These are phyloP conservation scores for Limonomyces culmigenus DNA, from an alignment of 1,284 basidiomycete species.

Conservation along the genomic window DNA sequence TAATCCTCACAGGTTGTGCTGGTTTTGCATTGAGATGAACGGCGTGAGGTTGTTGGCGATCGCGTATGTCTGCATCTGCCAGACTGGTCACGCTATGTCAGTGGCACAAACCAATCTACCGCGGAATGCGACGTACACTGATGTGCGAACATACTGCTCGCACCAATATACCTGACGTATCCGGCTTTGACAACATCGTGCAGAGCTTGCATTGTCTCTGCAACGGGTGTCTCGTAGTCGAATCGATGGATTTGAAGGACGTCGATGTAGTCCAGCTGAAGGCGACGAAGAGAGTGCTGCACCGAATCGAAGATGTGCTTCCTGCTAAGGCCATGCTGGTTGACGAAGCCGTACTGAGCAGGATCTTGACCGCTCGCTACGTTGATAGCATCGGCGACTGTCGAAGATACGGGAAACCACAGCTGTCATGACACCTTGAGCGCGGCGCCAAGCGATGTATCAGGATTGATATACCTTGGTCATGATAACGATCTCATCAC, in stretches of 20 bases:
- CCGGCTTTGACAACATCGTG: slow-evolving; percentile 20
- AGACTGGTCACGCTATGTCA: too few species aligned
- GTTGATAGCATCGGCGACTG: too few species aligned
- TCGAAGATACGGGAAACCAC: too few species aligned
- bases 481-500: slow-evolving; percentile 38
- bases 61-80: slow-evolving; percentile 11
- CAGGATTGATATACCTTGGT: slow-evolving; percentile 25
- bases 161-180: slow-evolving; percentile 19
- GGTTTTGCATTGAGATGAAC: slow-evolving; percentile 39
- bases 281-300: slow-evolving; percentile 42
- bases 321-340: slow-evolving; percentile 17
- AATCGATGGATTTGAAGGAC: slow-evolving; percentile 44
- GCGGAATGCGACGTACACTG: too few species aligned
- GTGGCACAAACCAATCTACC: too few species aligned
- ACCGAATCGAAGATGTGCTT: slow-evolving; percentile 61
- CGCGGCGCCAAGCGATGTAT: too few species aligned
- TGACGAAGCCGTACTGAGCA: slow-evolving; percentile 13
- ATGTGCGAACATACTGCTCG: slow-evolving; percentile 22
- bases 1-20: slow-evolving; percentile 13
- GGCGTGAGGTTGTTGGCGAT: slow-evolving; percentile 23
- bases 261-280: slow-evolving; percentile 58
- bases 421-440: too few species aligned
- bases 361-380: neutral
- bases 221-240: slow-evolving; percentile 38
- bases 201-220: slow-evolving; percentile 17